Evolutionary conservation across 768 basidiomycete genomes (phyloP), one percentile per base, ranked within the genome.

Genomic region (Collybia nuda): DNA sequence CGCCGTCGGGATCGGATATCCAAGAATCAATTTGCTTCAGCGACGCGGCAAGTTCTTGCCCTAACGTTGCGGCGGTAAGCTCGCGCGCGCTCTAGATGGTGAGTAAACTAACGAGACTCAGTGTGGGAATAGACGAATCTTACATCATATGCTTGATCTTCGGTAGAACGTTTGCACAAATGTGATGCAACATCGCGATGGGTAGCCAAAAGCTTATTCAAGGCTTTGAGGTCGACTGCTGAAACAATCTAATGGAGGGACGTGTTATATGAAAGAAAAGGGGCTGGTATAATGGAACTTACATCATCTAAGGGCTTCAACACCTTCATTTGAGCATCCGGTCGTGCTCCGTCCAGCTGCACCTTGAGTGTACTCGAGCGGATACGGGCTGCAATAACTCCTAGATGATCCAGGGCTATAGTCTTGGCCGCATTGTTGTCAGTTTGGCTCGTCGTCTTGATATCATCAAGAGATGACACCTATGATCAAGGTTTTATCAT

Each of bases 361-460:
- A 78, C 70, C 46, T 73, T 79, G 40, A 85, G 66, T 44, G 72
- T 69, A 32, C 80, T 85, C 0, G 79, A 70, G 26, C 89, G 80
- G 37, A 98, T 78, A 37, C 84, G 81, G 3, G 93, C 89, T 19
- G 90, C 94, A 46, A 99, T 91, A n/a, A 86, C 78, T 8, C 97
- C 97, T 0, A 99, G 74, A 67, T 98, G 92, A 62, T 99, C 97
- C 29, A 98, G 74, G 0, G 94, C 91, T 55, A 97, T 85, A 1
- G 84, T 85, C 66, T 94, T 96, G 0, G 88, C 85, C 0, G 92
- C 91, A 58, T 90, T 94, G 32, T 76, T 82, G 61, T 98, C 97
- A 3, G 73, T 71, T 26, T 81, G 78, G 14, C 70, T 73, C 14
- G 76, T 75, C 5, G 81, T 79, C 61, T 93, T 93, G 32, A 86